phyloP scores from a whole-genome alignment of 192 early-diverging fungal genomes.

The Backusella tuberculispora region DNA sequence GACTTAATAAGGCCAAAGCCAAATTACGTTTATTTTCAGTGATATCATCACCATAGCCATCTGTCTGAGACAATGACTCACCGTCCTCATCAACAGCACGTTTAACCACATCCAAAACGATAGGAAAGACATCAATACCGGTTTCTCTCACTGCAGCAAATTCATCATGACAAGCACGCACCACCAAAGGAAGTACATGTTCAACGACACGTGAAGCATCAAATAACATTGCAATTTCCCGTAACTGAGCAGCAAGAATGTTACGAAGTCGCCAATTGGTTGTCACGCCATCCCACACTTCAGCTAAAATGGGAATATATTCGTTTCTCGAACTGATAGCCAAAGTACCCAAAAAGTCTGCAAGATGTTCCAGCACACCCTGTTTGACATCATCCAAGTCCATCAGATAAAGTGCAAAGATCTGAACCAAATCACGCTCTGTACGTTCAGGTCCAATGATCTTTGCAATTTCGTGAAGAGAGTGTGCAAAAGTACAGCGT shows the following conservation, averaged over 20 bases:
- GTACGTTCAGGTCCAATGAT: constrained; percentile 56
- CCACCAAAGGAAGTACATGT: constrained; percentile 67
- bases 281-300: constrained; percentile 70
- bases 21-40: constrained; percentile 18
- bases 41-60: constrained; percentile 32
- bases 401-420: constrained; percentile 55
- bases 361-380: constrained; percentile 65
- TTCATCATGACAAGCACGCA: constrained; percentile 54
- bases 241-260: constrained; percentile 68
- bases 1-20: constrained; percentile 26
- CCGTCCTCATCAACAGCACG: constrained; percentile 35
- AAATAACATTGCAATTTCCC: constrained; percentile 62
- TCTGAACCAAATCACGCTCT: constrained; percentile 51
- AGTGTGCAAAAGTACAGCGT: constrained; percentile 55
- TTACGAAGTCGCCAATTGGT: constrained; percentile 74
- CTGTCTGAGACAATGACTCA: constrained; percentile 19
- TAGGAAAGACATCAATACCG: constrained; percentile 45
- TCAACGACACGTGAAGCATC: constrained; percentile 60
- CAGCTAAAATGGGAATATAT: constrained; percentile 64
- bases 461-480: constrained; percentile 57
- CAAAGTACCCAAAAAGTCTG: constrained; percentile 66
- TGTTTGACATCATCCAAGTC: constrained; percentile 72
- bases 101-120: constrained; percentile 40
- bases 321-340: constrained; percentile 60
- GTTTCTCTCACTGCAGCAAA: constrained; percentile 57